A percentile compares a stretch with the other conserved stretches of the same genome.
Conservation (phyloP, 768 basidiomycete species). For the Pholiota microspora region DNA sequence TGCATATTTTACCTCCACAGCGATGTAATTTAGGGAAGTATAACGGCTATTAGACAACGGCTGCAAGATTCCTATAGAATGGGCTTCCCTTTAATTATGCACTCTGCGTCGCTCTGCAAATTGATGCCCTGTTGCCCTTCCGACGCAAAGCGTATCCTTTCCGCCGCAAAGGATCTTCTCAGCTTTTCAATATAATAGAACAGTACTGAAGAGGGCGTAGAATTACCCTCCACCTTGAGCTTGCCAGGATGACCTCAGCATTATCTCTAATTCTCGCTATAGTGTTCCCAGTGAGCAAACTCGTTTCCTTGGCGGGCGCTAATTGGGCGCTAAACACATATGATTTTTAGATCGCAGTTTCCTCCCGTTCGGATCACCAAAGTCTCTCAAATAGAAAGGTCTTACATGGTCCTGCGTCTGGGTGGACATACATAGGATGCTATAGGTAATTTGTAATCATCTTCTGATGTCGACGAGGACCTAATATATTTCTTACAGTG, state of each 20-base stretch:
- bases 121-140: no score
- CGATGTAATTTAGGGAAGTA: neutral
- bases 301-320: neutral
- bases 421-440: slow-evolving; percentile 1
- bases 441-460: no score
- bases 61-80: no score
- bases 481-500: neutral
- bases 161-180: neutral
- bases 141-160: no score
- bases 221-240: neutral
- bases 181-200: neutral
- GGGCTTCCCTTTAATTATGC: no score
- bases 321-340: neutral
- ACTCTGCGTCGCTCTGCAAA: no score
- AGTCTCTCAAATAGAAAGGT: neutral
- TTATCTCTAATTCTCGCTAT: neutral
- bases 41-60: no score
- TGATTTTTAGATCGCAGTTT: neutral
- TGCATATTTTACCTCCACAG: neutral
- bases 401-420: neutral
- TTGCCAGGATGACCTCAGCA: neutral
- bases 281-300: neutral
- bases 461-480: no score
- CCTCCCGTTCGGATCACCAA: neutral
- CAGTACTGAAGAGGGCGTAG: neutral